Base-by-base conservation (phyloP, 106 monocot genomes). In the Iris macrosiphon region DNA sequence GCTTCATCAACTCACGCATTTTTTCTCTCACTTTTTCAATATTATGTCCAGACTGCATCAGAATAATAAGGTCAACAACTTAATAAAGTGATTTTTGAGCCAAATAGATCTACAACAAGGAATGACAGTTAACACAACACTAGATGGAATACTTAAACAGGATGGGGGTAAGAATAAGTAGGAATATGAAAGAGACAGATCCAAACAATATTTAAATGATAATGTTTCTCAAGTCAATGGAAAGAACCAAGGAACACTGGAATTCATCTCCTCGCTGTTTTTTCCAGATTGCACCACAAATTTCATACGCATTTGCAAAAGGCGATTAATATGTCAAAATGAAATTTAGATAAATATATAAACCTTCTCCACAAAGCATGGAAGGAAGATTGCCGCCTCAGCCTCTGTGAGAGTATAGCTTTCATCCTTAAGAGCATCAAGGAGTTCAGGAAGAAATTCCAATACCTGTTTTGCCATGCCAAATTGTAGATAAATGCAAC, bases 1-100 rank as follows among this genome's bases (percentile, higher is more conserved):
- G 85, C 68, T 98, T 98, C 52, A 81, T 75, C 33, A 98, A 67
- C 60, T 91, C 91, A 42, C 91, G 83, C 82, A 98, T 91, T 62
- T 87, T 91, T 64, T 98, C 98, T 37, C 91, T 71, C 16, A 98
- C 65, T 72, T 91, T 98, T 63, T 98, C 91, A 73, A 91, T 91
- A 52, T 91, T 91, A 68, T 98, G 98, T 21, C 98, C 98, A 78
- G 80, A 98, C 98, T 98, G 83, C 63, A 72, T 35, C 1, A 25
- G 1, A 60, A 59, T 6, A 48, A 33, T 38, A 53, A 35, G 0
- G 45, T 50, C 31, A 45, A 54, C 19, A 32, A 59, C 46, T 19
- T 24, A 26, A 49, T 11, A 67, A n/a, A n/a, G n/a, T n/a, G n/a
- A n/a, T n/a, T n/a, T n/a, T n/a, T n/a, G n/a, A n/a, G n/a, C 17